These are phyloP conservation scores for Aristolochia fimbriata DNA, from an alignment of 164 flowering plant species.

Conservation along the genomic window DNA sequence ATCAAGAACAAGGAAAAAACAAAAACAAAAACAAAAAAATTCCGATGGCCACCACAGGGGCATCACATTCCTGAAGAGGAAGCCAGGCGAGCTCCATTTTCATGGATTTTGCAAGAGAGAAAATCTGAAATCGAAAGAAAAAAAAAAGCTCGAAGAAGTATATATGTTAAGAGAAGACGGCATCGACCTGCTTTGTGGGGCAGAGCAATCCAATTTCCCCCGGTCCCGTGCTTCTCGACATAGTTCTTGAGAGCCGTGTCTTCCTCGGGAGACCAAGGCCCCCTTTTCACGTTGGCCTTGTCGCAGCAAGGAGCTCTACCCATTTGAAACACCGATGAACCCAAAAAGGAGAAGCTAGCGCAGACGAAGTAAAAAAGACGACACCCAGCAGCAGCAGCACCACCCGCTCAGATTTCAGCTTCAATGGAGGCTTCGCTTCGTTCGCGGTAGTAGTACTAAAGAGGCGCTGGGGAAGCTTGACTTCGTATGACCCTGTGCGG, in stretches of 20 bases:
- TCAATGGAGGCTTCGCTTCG: background rate
- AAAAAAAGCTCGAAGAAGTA: background rate
- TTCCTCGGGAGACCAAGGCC: conserved; percentile 84
- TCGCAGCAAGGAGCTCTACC: conserved; percentile 87
- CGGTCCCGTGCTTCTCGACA: conserved; percentile 40
- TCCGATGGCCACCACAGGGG: too few species aligned
- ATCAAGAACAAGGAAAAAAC: too few species aligned
- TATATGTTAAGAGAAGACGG: background rate
- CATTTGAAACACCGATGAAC: conserved; percentile 20
- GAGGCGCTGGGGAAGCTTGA: conserved; percentile 1
- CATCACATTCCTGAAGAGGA: too few species aligned
- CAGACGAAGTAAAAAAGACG: background rate
- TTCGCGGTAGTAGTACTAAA: conserved; percentile 8
- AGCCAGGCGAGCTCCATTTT: background rate
- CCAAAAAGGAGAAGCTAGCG: background rate
- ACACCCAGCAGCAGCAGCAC: too few species aligned
- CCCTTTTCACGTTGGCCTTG: conserved; percentile 68
- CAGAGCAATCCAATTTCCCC: conserved; percentile 59
- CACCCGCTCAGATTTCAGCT: too few species aligned
- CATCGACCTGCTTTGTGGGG: conserved; percentile 60
- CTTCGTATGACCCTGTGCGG: conserved; percentile 4
- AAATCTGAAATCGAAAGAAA: background rate
- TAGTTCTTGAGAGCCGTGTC: conserved; percentile 46
- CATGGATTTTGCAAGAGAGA: background rate
- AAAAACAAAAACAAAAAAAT: too few species aligned